A percentile compares a stretch with the other conserved stretches of the same genome.
These are phyloP conservation scores for Candida michaelii DNA, from an alignment of 805 yeast species.

Conservation along the genomic window DNA sequence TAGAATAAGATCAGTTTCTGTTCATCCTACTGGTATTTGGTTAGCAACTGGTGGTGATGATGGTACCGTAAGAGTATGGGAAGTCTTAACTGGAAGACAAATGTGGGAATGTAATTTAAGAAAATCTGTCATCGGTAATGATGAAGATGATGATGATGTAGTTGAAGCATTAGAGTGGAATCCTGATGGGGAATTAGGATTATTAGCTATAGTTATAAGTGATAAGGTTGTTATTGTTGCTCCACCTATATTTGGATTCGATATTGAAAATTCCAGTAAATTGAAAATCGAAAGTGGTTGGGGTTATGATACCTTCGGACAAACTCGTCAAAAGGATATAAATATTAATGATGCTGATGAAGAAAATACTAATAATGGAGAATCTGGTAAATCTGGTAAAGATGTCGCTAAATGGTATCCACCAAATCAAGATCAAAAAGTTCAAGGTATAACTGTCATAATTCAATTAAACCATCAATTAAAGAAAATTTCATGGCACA, in stretches of 20 bases:
- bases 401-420: slow-evolving; percentile 80
- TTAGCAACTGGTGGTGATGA: slow-evolving; percentile 98
- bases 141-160: slow-evolving; percentile 64
- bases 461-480: slow-evolving; percentile 66
- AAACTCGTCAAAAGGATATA: slow-evolving; percentile 40
- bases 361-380: slow-evolving; percentile 25
- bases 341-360: slow-evolving; percentile 42
- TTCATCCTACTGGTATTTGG: slow-evolving; percentile 92
- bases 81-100: slow-evolving; percentile 91
- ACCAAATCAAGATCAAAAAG: slow-evolving; percentile 61
- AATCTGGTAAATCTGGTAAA: slow-evolving; percentile 32
- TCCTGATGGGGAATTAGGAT: slow-evolving; percentile 72
- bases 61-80: slow-evolving; percentile 96
- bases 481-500: slow-evolving; percentile 89
- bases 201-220: slow-evolving; percentile 82
- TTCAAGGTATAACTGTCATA: slow-evolving; percentile 69
- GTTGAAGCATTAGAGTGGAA: slow-evolving; percentile 87
- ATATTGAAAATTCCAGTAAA: slow-evolving; percentile 77
- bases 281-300: slow-evolving; percentile 84
- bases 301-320: slow-evolving; percentile 74
- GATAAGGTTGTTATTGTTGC: slow-evolving; percentile 74
- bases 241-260: slow-evolving; percentile 90
- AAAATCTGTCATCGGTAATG: slow-evolving; percentile 41
- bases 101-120: slow-evolving; percentile 57
- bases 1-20: slow-evolving; percentile 74